phyloP scores from a whole-genome alignment of 2,329 filamentous ascomycete genomes.

The Nemania serpens region DNA sequence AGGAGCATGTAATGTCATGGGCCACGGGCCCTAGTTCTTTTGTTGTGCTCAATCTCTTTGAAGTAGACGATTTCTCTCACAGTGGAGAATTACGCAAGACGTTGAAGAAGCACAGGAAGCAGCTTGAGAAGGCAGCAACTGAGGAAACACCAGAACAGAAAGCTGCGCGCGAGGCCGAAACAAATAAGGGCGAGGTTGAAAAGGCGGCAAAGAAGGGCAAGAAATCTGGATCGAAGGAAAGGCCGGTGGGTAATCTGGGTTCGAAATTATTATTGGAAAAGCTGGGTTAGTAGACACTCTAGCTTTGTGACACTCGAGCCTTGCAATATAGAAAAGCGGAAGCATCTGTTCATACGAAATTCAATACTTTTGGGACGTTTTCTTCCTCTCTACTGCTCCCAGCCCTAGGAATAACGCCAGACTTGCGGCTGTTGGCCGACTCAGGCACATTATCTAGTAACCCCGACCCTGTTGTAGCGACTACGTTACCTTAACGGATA shows the following conservation, averaged over 20 bases:
- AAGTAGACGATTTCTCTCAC: conserved; percentile 72
- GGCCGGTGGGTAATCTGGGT: conserved; percentile 63
- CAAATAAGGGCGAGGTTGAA: conserved; percentile 51
- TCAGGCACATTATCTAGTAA: conserved; percentile 4
- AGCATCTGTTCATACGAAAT: conserved; percentile 9
- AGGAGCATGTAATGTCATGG: conserved; percentile 77
- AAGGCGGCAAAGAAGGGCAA: conserved; percentile 46
- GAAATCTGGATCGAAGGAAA: conserved; percentile 47
- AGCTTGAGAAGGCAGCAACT: conserved; percentile 68
- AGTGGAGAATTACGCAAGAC: conserved; percentile 69
- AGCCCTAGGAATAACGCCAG: not conserved
- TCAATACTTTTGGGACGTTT: not conserved
- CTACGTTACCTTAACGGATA: not conserved
- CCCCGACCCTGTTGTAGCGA: not conserved
- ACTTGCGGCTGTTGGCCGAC: not conserved
- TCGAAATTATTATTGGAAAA: conserved; percentile 65
- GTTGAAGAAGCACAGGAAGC: conserved; percentile 74
- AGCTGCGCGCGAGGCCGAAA: conserved; percentile 55
- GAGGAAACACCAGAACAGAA: conserved; percentile 61
- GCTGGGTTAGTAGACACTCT: conserved; percentile 41
- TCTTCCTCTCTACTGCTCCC: not conserved
- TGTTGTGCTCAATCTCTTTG: conserved; percentile 79
- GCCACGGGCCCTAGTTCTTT: conserved; percentile 86
- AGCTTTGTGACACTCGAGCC: not conserved
- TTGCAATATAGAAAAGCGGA: conserved; percentile 9